A percentile compares a stretch with the other conserved stretches of the same genome.
phyloP scores from a whole-genome alignment of 169 alveolate species.

The Cystoisospora suis region DNA sequence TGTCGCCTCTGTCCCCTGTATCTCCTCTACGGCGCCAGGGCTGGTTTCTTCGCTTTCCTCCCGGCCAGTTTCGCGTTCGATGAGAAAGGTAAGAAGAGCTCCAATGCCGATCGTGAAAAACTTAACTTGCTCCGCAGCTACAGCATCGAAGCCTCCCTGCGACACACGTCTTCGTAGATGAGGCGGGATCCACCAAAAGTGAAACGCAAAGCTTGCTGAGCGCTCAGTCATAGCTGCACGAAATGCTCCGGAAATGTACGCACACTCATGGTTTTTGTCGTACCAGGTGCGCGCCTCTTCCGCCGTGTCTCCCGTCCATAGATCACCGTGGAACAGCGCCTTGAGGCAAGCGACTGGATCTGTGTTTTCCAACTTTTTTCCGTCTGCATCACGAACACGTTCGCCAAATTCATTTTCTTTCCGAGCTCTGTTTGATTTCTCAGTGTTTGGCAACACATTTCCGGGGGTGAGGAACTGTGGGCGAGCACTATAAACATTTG shows the following conservation, averaged over 20 bases:
- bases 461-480: no score
- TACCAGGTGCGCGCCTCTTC: no score
- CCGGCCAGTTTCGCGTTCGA: background rate
- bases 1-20: background rate
- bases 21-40: background rate
- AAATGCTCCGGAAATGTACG: background rate
- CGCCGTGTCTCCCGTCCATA: no score
- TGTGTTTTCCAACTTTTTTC: no score
- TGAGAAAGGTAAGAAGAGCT: background rate
- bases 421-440: no score
- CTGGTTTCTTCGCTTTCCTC: background rate
- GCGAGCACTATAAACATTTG: no score
- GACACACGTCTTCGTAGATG: background rate
- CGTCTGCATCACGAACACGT: no score
- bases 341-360: no score
- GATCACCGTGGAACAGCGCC: no score
- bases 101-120: background rate
- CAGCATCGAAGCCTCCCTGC: background rate
- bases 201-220: background rate
- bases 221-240: background rate
- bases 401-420: no score
- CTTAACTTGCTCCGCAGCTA: background rate
- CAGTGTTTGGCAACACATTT: no score
- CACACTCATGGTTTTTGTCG: no score
- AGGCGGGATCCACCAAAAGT: constrained; percentile 11